A percentile compares a stretch with the other conserved stretches of the same genome.
Conservation (phyloP, 2,329 filamentous ascomycete species). For the Epichloe sp. region DNA sequence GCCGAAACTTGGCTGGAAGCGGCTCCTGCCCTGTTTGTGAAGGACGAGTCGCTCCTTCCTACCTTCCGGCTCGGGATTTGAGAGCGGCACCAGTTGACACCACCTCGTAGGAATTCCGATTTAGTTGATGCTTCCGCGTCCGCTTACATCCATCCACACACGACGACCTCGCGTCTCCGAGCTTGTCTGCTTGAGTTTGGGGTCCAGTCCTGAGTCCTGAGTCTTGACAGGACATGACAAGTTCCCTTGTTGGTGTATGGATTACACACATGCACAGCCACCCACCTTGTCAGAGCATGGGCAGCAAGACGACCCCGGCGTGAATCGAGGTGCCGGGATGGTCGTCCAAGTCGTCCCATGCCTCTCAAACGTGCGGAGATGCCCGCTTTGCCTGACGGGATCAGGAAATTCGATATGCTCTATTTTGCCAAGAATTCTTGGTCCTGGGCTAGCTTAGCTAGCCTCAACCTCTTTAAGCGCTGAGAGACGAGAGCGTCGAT, state of each 20-base stretch:
- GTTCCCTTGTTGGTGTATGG: too few relatives aligned
- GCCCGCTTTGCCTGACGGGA: background rate
- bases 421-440: background rate
- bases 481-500: background rate
- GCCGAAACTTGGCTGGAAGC: background rate
- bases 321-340: constrained; percentile 7
- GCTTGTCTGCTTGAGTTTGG: background rate
- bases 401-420: background rate
- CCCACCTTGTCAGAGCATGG: background rate
- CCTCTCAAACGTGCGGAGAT: constrained; percentile 34
- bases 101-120: too few relatives aligned
- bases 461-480: background rate
- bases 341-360: constrained; percentile 24
- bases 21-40: background rate
- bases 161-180: background rate
- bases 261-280: background rate
- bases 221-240: background rate
- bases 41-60: background rate
- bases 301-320: constrained; percentile 5
- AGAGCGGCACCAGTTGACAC: background rate
- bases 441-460: background rate
- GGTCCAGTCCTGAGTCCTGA: background rate
- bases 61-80: background rate
- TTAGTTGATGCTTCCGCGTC: too few relatives aligned
- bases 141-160: background rate